These are phyloP conservation scores for Coix lacrymajobi DNA, from an alignment of 176 grass and related monocot species.

Conservation along the genomic window DNA sequence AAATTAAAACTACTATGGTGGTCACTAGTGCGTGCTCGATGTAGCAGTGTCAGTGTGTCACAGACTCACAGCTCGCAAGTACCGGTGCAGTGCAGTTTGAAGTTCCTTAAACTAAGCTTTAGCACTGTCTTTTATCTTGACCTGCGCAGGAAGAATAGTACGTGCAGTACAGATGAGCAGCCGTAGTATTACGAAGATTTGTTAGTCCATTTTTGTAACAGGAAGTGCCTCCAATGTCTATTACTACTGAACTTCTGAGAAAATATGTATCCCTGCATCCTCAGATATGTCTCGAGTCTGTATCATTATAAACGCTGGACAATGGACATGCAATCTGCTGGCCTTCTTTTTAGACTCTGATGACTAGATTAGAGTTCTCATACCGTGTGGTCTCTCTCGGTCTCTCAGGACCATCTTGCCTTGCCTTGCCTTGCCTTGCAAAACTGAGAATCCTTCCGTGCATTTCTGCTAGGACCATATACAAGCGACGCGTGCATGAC, in stretches of 20 bases:
- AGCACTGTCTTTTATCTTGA: background rate
- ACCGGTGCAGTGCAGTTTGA: background rate
- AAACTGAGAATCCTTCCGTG: background rate
- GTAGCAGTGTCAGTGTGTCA: background rate
- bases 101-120: slow-evolving; percentile 7
- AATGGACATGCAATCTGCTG: no score
- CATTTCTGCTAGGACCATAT: background rate
- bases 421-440: background rate
- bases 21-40: background rate
- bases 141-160: background rate
- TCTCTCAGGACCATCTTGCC: background rate
- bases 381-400: background rate
- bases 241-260: background rate
- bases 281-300: no score
- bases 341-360: no score
- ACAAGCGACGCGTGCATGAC: background rate
- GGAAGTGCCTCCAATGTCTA: background rate
- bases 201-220: no score
- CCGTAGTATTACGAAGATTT: background rate
- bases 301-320: no score
- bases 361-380: background rate
- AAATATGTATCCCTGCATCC: background rate
- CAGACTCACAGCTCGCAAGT: background rate
- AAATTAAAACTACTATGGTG: background rate
- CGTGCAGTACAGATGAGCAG: background rate